phyloP scores from a whole-genome alignment of 2,329 filamentous ascomycete genomes.

The Eurotiales sp. region DNA sequence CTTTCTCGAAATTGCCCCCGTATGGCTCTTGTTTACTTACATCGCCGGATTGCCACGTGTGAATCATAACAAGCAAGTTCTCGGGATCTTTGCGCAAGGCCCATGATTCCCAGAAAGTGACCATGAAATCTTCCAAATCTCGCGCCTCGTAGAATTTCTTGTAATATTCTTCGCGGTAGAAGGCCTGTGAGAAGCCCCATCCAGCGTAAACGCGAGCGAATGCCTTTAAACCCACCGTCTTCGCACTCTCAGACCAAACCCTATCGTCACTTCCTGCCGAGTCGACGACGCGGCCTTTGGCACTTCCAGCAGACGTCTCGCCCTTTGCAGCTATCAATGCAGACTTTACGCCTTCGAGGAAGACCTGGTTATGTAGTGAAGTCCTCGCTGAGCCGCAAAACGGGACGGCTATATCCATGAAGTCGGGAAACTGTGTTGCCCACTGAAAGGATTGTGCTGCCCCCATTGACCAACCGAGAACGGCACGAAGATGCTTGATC shows the following conservation, averaged over 20 bases:
- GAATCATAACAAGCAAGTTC: constrained; percentile 69
- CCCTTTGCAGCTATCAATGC: constrained; percentile 57
- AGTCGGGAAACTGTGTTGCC: constrained; percentile 60
- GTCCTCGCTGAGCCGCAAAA: constrained; percentile 66
- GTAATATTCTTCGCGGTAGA: constrained; percentile 70
- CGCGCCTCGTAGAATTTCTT: constrained; percentile 62
- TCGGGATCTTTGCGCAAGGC: constrained; percentile 60
- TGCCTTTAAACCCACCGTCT: constrained; percentile 60
- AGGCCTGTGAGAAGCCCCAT: constrained; percentile 74
- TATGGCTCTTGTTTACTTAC: constrained; percentile 66
- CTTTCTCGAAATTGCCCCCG: constrained; percentile 61
- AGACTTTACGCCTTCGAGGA: constrained; percentile 62
- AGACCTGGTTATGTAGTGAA: constrained; percentile 64
- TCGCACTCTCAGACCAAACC: constrained; percentile 53
- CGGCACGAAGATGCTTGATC: constrained; percentile 58
- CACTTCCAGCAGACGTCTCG: constrained; percentile 39
- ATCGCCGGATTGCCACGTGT: constrained; percentile 75
- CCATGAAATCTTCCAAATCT: constrained; percentile 69
- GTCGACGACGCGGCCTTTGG: constrained; percentile 46
- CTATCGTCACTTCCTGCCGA: constrained; percentile 33
- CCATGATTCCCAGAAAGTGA: constrained; percentile 73
- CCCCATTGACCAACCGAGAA: constrained; percentile 70
- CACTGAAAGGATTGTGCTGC: constrained; percentile 64
- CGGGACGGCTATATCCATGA: constrained; percentile 62
- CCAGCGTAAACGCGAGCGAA: constrained; percentile 73